phyloP scores from a whole-genome alignment of 2,329 filamentous ascomycete genomes.

The Epicoccum nigrum region DNA sequence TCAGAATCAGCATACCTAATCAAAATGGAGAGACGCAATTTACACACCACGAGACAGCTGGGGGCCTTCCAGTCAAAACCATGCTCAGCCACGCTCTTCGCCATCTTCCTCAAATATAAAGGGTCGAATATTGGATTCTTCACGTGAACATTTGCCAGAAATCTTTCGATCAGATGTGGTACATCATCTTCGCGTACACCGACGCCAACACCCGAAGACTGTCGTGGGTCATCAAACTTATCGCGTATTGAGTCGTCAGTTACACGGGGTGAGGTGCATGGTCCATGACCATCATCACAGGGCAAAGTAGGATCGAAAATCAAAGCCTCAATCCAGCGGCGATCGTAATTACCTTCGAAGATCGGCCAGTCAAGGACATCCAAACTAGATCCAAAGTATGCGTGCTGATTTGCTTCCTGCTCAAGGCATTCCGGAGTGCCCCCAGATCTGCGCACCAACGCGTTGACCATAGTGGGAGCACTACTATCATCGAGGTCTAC shows the following conservation, averaged over 20 bases:
- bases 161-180: slow-evolving; percentile 31
- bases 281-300: background rate
- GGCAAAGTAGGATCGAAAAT: slow-evolving; percentile 19
- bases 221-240: slow-evolving; percentile 6
- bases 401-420: background rate
- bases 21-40: too few species aligned
- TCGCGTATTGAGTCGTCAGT: slow-evolving; percentile 5
- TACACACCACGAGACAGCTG: slow-evolving; percentile 40
- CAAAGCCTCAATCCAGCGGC: slow-evolving; percentile 17
- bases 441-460: background rate
- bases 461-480: background rate
- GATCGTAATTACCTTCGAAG: slow-evolving; percentile 31
- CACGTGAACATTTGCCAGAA: slow-evolving; percentile 41
- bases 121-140: slow-evolving; percentile 45
- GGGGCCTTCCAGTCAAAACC: slow-evolving; percentile 38
- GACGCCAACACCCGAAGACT: background rate
- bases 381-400: slow-evolving; percentile 21
- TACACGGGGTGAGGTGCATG: slow-evolving; percentile 8
- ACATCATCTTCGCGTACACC: slow-evolving; percentile 39
- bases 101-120: slow-evolving; percentile 27
- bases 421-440: background rate
- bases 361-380: slow-evolving; percentile 41
- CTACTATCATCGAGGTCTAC: too few species aligned
- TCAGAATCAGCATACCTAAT: background rate
- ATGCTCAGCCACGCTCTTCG: slow-evolving; percentile 27